Base-by-base conservation (phyloP, 805 yeast species). In the Wickerhamomyces canadensis region DNA sequence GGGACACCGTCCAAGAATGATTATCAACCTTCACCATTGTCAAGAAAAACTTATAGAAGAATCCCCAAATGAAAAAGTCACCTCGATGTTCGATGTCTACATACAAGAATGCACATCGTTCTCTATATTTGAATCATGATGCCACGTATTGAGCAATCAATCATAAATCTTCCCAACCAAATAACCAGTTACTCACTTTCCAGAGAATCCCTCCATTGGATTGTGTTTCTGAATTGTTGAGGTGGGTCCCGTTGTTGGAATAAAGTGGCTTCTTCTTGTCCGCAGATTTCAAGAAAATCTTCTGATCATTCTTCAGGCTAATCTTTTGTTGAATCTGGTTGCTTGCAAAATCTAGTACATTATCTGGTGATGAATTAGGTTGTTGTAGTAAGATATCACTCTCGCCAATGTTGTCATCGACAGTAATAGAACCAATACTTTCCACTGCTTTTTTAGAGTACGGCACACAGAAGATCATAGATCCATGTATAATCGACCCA, bases 401-500 rank as follows among this genome's bases (percentile, higher is more conserved):
- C 33, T 65, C 70, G 1, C 80, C 80, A 19, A 75, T 62, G 44
- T 75, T 76, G 46, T 74, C 78, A 4, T 60, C 57, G 31, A 76
- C 60, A 36, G 62, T 64, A 38, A 71, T 52, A 0, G 68, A 61
- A 3, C 68, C 67, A 35, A 82, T 61, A 52, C 77, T 78, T 49
- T 80, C 88, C 15, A 81, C 67, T 2, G 78, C 69, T 19, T 66
- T 64, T 44, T 74, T 78, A 12, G 74, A 69, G 54, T 80, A 82
- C 5, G 94, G 85, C 9, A 82, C 58, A 72, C 95, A 60, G 54
- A 95, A 77, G 55, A 80, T 58, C 57, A 73, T 50, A 19, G 70
- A 65, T 1, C 85, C 91, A 37, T 80, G 83, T 51, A 81, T 74
- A 6, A 79, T 71, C 11, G 69, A 58, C 4, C 95, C 95, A 54